phyloP scores from a whole-genome alignment of 2,329 filamentous ascomycete species.

The Verruconis gallopava region DNA sequence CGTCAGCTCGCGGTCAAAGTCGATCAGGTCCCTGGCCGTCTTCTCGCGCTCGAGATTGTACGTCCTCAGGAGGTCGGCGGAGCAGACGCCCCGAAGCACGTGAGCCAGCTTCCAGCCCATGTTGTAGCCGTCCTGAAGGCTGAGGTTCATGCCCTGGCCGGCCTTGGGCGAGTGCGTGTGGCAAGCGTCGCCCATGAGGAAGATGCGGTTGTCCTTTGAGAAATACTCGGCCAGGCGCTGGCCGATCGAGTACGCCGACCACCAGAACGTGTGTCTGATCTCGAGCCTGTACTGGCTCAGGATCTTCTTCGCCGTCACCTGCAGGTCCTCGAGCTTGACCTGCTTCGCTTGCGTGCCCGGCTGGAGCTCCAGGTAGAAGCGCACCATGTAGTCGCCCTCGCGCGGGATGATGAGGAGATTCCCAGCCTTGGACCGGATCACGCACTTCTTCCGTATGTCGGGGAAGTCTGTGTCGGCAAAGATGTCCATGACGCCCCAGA shows the following conservation, averaged over 20 bases:
- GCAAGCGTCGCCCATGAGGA: conserved; percentile 57
- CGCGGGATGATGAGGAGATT: conserved; percentile 53
- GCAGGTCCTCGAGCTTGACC: conserved; percentile 51
- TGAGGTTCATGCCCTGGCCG: conserved; percentile 60
- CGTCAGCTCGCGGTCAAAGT: conserved; percentile 37
- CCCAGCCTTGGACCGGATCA: conserved; percentile 43
- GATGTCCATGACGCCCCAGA: conserved; percentile 36
- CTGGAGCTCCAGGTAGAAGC: conserved; percentile 49
- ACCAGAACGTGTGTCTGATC: conserved; percentile 54
- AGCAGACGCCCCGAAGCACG: conserved; percentile 25
- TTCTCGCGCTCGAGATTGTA: conserved; percentile 42
- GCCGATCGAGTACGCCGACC: conserved; percentile 51
- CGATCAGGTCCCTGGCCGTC: conserved; percentile 53
- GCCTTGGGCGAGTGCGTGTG: conserved; percentile 48
- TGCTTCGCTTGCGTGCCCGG: conserved; percentile 38
- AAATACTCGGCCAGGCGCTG: conserved; percentile 50
- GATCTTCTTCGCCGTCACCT: conserved; percentile 50
- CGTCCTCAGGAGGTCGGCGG: conserved; percentile 33
- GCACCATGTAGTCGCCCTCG: conserved; percentile 46
- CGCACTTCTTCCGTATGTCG: conserved; percentile 22
- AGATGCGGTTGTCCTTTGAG: conserved; percentile 44
- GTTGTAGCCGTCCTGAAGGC: conserved; percentile 53
- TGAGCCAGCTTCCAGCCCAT: conserved; percentile 45
- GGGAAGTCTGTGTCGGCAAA: conserved; percentile 44
- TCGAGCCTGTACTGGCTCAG: conserved; percentile 53